Percentiles rank a stretch among this genome's conserved stretches.
These are phyloP conservation scores for Cucurbita moschata DNA, from an alignment of 306 rosid genomes.

Conservation along the genomic window DNA sequence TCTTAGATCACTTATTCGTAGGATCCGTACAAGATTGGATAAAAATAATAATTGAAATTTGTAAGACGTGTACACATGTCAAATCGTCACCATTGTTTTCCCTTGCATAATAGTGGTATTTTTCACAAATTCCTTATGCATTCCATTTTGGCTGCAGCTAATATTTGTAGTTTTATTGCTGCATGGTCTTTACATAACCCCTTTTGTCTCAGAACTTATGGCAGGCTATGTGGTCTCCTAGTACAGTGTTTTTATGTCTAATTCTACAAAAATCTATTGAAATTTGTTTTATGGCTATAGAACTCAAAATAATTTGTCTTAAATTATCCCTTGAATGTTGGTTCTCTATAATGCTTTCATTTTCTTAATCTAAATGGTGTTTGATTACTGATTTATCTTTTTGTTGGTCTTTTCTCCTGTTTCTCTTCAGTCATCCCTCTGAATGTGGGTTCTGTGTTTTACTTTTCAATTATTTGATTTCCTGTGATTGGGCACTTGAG, in stretches of 20 bases:
- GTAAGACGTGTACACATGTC: not conserved
- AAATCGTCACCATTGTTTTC: not conserved
- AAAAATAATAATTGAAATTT: not conserved
- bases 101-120: not conserved
- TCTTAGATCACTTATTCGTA: not conserved
- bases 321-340: not conserved
- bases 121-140: not conserved
- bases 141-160: not conserved
- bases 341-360: not conserved
- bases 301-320: not conserved
- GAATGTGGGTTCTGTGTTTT: not conserved
- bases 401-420: not conserved
- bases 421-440: not conserved
- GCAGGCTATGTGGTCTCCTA: not conserved
- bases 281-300: not conserved
- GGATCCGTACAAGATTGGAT: not conserved
- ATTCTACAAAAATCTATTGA: not conserved
- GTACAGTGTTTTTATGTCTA: not conserved
- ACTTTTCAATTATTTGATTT: not conserved
- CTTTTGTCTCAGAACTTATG: not conserved
- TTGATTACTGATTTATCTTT: not conserved
- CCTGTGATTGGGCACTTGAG: not conserved
- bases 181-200: not conserved
- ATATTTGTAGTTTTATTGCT: not conserved
- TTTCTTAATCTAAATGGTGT: not conserved